Evolutionary conservation across 116 monocot species (phyloP).

Genomic region (Trichopus zeylanicus): DNA sequence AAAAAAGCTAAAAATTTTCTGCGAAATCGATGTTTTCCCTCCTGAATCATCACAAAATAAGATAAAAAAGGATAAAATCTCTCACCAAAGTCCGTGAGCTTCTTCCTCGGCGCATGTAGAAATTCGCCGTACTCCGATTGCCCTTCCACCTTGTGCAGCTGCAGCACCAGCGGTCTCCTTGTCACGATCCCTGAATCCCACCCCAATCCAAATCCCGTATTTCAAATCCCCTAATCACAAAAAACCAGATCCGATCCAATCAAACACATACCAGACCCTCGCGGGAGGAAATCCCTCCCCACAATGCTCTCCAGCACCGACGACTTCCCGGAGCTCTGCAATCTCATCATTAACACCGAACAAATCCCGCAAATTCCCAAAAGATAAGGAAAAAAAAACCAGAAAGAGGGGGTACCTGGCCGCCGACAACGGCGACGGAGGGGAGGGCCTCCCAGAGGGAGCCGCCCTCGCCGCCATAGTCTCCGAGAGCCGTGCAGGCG

Average conservation of each 20-base stretch:
- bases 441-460: conserved; percentile 96
- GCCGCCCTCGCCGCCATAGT: conserved; percentile 72
- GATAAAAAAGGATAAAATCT: not conserved
- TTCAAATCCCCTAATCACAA: not conserved
- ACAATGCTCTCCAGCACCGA: conserved; percentile 98
- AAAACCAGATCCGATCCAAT: not conserved
- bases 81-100: conserved; percentile 74
- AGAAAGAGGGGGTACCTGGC: conserved; percentile 40
- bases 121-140: conserved; percentile 85
- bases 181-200: conserved; percentile 77
- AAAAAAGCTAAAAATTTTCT: not conserved
- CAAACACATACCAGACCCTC: conserved; percentile 83
- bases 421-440: conserved; percentile 98
- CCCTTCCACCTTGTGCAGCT: conserved; percentile 76
- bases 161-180: conserved; percentile 87
- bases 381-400: not conserved
- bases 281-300: conserved; percentile 92
- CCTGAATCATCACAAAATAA: not conserved
- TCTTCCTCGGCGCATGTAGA: conserved; percentile 79
- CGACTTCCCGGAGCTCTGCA: conserved; percentile 90
- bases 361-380: not conserved
- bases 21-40: not conserved
- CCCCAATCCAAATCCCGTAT: conserved; percentile 2
- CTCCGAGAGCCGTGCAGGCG: conserved; percentile 91
- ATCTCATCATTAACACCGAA: conserved; percentile 2